Evolutionary conservation across 2,329 filamentous ascomycete species (phyloP).

Genomic region (Colletotrichum nymphaeae): DNA sequence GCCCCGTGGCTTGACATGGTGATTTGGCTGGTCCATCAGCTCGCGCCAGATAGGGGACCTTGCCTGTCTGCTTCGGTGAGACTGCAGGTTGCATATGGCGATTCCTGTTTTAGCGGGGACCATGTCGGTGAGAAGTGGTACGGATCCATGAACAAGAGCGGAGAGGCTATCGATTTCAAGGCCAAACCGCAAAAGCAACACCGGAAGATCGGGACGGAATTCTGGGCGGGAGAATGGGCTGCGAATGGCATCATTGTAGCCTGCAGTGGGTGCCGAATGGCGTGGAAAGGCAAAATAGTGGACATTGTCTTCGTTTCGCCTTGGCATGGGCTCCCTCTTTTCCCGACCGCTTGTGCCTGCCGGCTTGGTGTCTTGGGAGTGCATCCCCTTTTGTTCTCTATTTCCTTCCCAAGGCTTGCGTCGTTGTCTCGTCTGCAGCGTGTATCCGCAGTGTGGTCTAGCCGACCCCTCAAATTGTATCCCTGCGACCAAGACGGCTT

Average conservation of each 20-base stretch:
- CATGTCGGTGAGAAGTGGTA: slow-evolving; percentile 9
- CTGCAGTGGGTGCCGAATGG: background rate
- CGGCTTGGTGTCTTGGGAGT: slow-evolving; percentile 35
- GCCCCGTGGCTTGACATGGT: slow-evolving; percentile 19
- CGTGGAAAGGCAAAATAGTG: slow-evolving; percentile 15
- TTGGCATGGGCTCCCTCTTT: slow-evolving; percentile 36
- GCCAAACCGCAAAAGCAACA: slow-evolving; percentile 1
- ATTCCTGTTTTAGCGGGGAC: background rate
- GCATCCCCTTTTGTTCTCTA: background rate
- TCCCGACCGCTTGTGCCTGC: slow-evolving; percentile 33
- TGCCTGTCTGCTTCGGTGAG: slow-evolving; percentile 29
- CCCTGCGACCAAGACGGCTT: slow-evolving; percentile 25
- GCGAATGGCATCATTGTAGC: slow-evolving; percentile 25
- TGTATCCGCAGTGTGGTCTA: background rate
- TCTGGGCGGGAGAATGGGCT: slow-evolving; percentile 11
- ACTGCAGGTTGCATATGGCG: slow-evolving; percentile 19
- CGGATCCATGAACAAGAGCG: slow-evolving; percentile 7
- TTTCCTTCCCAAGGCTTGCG: slow-evolving; percentile 8
- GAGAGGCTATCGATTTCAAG: slow-evolving; percentile 2
- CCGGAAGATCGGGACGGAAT: slow-evolving; percentile 14
- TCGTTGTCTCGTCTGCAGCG: slow-evolving; percentile 13
- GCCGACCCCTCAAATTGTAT: slow-evolving; percentile 6
- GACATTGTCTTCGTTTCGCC: slow-evolving; percentile 11
- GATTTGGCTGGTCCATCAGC: slow-evolving; percentile 29
- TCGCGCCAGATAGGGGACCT: slow-evolving; percentile 11